Evolutionary conservation across 2,329 filamentous ascomycete species (phyloP).

Genomic region (Diaporthe sp.): DNA sequence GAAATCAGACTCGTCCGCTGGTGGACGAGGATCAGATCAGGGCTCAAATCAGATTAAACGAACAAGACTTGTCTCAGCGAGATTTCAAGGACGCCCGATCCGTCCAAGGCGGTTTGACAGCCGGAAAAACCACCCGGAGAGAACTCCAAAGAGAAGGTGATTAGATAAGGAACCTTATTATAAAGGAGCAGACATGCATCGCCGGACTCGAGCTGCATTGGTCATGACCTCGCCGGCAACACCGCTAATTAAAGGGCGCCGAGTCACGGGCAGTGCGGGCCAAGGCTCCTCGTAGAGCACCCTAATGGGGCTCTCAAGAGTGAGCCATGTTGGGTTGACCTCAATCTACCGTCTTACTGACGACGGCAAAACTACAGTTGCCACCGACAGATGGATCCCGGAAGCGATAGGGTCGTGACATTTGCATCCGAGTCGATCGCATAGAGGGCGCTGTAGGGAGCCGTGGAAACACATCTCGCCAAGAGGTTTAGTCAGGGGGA

Average conservation of each 20-base stretch:
- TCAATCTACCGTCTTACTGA: not conserved
- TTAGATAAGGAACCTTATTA: not conserved
- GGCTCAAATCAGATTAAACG: not conserved
- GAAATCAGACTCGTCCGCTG: not conserved
- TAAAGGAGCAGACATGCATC: not conserved
- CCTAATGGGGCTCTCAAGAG: not conserved
- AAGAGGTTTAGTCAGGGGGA: constrained; percentile 14
- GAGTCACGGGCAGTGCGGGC: not conserved
- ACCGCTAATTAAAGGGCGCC: constrained; percentile 6
- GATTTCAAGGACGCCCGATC: not conserved
- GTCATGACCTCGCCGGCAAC: not conserved
- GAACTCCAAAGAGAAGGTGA: not conserved
- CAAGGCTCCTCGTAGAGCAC: not conserved
- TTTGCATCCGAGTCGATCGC: not conserved
- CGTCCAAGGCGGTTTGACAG: not conserved
- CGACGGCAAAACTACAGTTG: not conserved
- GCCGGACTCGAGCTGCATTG: not conserved
- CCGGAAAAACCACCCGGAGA: not conserved
- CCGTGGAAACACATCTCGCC: not conserved
- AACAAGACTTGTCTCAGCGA: not conserved
- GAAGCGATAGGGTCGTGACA: not conserved
- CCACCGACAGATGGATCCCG: not conserved
- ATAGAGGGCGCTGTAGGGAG: not conserved
- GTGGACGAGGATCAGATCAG: not conserved
- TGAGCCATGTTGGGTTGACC: not conserved